Evolutionary conservation across 2,329 filamentous ascomycete genomes (phyloP), one percentile per base, ranked within the genome.

Genomic region (Calonectria pseudoreteaudii): DNA sequence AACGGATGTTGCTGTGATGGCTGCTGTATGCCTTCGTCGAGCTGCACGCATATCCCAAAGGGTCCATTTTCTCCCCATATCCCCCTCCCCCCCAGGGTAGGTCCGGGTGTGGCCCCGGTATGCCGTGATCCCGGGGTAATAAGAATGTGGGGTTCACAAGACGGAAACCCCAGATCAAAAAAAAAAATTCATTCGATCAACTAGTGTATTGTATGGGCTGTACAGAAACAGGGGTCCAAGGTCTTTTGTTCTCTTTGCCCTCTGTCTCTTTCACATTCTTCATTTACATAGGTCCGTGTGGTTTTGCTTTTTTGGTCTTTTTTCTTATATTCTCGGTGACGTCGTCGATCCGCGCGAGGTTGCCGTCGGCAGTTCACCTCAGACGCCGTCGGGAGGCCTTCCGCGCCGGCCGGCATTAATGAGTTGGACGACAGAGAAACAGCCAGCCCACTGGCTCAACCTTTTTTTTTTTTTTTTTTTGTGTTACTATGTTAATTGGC

Each of bases 81-180:
- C n/a, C 20, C 30, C 30, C 30, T 31, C 10, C 14, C n/a, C n/a
- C 44, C n/a, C 44, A 47, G 44, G 44, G n/a, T 23, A 47, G n/a
- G n/a, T 34, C 56, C 31, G n/a, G 56, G 34, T 38, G 8, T 26
- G 34, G 20, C 71, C 66, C 71, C 38, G 71, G 66, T 31, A 74
- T 68, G 38, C 74, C 67, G 49, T 70, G 68, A 69, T 52, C 77
- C 78, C 72, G 71, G 72, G 75, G 75, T 80, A 75, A 74, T 65
- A 71, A 72, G 73, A 74, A 69, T 80, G 78, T 75, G 79, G 79
- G 75, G 74, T 73, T 70, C 23, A 18, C 10, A 47, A 28, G 58
- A 62, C 60, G 58, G 38, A 74, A 60, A 23, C 62, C 72, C 74
- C 69, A 66, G 67, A 72, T 69, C 8, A 34, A 34, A 34, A 10